Conservation (phyloP, 345 rosid species). For the Populus davidiana region DNA sequence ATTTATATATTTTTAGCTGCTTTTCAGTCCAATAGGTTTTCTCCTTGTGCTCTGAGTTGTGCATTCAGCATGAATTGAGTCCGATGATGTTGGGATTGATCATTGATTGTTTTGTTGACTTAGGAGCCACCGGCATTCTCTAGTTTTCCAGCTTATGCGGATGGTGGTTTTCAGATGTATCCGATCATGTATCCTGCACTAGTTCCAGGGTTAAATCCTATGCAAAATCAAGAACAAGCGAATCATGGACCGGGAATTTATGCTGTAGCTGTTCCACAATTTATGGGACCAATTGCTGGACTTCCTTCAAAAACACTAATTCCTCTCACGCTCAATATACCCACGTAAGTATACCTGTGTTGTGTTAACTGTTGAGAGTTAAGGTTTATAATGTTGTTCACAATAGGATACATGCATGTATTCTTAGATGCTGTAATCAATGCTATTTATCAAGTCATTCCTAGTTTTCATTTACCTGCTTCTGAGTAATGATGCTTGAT, state of each 20-base stretch:
- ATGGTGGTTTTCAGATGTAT: constrained; percentile 54
- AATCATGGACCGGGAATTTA: constrained; percentile 83
- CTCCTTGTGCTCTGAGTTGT: not conserved
- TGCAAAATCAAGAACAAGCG: constrained; percentile 56
- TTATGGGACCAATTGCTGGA: constrained; percentile 56
- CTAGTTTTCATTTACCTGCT: not conserved
- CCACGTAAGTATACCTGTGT: constrained; percentile 60
- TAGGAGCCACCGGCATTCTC: constrained; percentile 17
- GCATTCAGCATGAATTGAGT: not conserved
- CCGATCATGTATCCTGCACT: constrained; percentile 60
- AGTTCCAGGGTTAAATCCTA: constrained; percentile 39
- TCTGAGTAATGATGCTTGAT: not conserved
- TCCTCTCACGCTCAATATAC: constrained; percentile 84
- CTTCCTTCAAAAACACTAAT: constrained; percentile 68
- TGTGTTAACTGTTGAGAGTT: not conserved
- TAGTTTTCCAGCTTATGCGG: constrained; percentile 29
- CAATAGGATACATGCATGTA: not conserved
- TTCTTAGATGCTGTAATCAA: not conserved
- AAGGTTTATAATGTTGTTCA: not conserved
- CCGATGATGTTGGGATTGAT: not conserved
- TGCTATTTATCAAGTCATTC: not conserved
- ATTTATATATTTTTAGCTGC: not conserved
- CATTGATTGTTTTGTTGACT: not conserved
- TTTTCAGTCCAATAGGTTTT: not conserved
- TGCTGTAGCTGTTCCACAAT: constrained; percentile 72